These are phyloP conservation scores for Dianthus caryophyllus DNA, from an alignment of 148 eudicot genomes.

Conservation along the genomic window DNA sequence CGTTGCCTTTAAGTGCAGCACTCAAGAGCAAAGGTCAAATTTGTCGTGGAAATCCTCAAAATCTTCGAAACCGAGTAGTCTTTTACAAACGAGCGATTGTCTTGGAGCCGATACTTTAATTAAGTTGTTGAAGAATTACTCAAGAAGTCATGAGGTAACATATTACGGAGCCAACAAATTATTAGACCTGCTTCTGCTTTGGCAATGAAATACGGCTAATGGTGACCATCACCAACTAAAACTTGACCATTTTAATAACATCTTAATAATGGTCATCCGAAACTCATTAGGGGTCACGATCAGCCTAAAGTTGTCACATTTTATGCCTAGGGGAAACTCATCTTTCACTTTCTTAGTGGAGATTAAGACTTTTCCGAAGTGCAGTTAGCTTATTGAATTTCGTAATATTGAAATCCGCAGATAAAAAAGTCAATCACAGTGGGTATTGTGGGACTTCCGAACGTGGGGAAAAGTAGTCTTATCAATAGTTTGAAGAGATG, in stretches of 20 bases:
- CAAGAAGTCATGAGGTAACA: slow-evolving; percentile 89
- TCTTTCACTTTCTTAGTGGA: too few species aligned
- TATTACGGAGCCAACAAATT: background rate
- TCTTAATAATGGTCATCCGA: too few species aligned
- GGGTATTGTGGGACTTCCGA: slow-evolving; percentile 89
- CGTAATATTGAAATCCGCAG: slow-evolving; percentile 33
- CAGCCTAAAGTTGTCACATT: too few species aligned
- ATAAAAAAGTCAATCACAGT: slow-evolving; percentile 89
- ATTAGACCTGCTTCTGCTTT: background rate
- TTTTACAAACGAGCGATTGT: slow-evolving; percentile 88
- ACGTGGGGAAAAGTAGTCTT: slow-evolving; percentile 97
- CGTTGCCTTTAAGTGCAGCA: slow-evolving; percentile 96
- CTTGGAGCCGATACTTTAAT: slow-evolving; percentile 93
- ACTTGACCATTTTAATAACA: too few species aligned
- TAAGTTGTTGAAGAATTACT: slow-evolving; percentile 84
- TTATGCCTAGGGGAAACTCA: too few species aligned
- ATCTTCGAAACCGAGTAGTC: slow-evolving; percentile 54
- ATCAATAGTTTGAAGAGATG: slow-evolving; percentile 96
- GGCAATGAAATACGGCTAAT: background rate
- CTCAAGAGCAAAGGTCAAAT: slow-evolving; percentile 84
- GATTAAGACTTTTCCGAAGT: too few species aligned
- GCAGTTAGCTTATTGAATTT: too few species aligned
- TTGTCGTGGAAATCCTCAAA: slow-evolving; percentile 69
- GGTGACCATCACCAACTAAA: too few species aligned
- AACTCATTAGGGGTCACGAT: too few species aligned